Conservation (phyloP, 2,329 filamentous ascomycete species). For the Penicillium polonicum region DNA sequence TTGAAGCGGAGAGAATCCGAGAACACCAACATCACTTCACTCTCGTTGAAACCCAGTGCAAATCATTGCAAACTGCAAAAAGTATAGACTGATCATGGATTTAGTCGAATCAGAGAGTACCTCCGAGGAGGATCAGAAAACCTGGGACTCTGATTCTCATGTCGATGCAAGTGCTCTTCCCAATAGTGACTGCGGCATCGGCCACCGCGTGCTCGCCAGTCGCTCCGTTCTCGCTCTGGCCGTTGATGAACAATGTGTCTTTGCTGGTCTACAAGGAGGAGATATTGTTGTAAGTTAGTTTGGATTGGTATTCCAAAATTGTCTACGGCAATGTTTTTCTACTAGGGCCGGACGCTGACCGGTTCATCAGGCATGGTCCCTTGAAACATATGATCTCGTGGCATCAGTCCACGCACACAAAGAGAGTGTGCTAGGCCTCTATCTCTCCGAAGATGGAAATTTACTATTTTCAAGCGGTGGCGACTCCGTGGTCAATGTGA, state of each 20-base stretch:
- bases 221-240: conserved; percentile 67
- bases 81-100: conserved; percentile 28
- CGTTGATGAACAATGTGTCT: conserved; percentile 77
- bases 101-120: conserved; percentile 37
- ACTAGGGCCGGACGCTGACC: conserved; percentile 13
- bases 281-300: conserved; percentile 68
- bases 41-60: conserved; percentile 6
- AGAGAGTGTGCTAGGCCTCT: conserved; percentile 83
- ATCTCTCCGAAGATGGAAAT: conserved; percentile 69
- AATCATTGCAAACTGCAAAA: neutral
- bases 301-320: neutral
- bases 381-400: conserved; percentile 81
- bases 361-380: conserved; percentile 67
- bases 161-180: conserved; percentile 24
- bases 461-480: conserved; percentile 90
- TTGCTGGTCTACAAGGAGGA: conserved; percentile 88
- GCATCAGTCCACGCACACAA: conserved; percentile 82
- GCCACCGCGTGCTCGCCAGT: conserved; percentile 44
- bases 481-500: conserved; percentile 84
- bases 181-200: conserved; percentile 39
- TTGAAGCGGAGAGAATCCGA: conserved; percentile 5
- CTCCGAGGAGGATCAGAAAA: conserved; percentile 39
- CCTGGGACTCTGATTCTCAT: conserved; percentile 33
- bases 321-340: neutral
- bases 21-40: conserved; percentile 17